phyloP scores from a whole-genome alignment of 1,284 basidiomycete genomes.

The Sporisorium sorghi region DNA sequence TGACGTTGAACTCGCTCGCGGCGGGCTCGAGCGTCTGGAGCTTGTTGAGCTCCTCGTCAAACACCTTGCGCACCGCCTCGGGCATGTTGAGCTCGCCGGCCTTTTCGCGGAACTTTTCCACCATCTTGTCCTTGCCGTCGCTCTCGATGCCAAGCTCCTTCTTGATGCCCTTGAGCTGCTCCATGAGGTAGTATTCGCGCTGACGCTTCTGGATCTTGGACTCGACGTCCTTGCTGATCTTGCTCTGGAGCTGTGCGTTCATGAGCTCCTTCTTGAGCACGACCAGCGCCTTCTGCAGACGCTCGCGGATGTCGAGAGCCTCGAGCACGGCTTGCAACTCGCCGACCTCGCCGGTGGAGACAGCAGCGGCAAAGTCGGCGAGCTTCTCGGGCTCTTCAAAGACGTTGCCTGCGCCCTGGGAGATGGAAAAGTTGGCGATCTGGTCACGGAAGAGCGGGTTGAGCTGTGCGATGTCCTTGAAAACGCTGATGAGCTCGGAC shows the following conservation, averaged over 20 bases:
- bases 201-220: conserved; percentile 96
- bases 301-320: conserved; percentile 85
- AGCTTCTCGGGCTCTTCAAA: conserved; percentile 99
- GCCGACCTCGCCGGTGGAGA: conserved; percentile 87
- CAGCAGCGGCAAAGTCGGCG: conserved; percentile 96
- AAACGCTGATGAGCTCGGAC: conserved; percentile 95
- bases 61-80: conserved; percentile 88
- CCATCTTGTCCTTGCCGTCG: conserved; percentile 96
- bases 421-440: conserved; percentile 95
- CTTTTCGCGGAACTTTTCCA: conserved; percentile 94
- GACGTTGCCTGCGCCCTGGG: conserved; percentile 93
- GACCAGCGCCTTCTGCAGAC: conserved; percentile 87
- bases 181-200: conserved; percentile 97
- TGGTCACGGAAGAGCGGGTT: conserved; percentile 98
- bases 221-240: conserved; percentile 94
- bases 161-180: conserved; percentile 98
- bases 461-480: conserved; percentile 97
- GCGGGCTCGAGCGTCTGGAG: conserved; percentile 87
- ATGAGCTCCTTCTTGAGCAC: conserved; percentile 98
- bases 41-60: conserved; percentile 96
- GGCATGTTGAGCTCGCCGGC: conserved; percentile 91
- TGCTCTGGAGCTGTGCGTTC: conserved; percentile 94
- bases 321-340: conserved; percentile 96
- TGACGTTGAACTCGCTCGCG: conserved; percentile 88
- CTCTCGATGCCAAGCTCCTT: conserved; percentile 97